These are phyloP conservation scores for Bipolaris zeicola DNA, from an alignment of 2,329 filamentous ascomycete species.

Conservation along the genomic window DNA sequence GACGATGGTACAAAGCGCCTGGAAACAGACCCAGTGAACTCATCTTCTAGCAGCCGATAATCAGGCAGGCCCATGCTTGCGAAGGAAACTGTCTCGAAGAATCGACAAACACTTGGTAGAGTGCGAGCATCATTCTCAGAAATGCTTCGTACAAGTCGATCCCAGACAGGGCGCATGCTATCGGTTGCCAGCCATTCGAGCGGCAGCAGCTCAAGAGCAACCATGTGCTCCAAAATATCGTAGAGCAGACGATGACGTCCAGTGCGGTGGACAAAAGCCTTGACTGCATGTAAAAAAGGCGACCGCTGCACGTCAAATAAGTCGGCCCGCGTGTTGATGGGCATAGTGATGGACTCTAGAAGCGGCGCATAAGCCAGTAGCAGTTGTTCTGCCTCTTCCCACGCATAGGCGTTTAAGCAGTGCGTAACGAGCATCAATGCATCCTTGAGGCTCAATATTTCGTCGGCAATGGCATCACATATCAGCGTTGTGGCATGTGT, in stretches of 20 bases:
- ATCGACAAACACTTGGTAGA: constrained; percentile 31
- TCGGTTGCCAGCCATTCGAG: constrained; percentile 49
- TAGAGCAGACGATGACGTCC: constrained; percentile 43
- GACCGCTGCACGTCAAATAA: constrained; percentile 36
- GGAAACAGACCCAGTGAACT: constrained; percentile 21
- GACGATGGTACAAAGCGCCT: constrained; percentile 33
- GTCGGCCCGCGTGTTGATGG: constrained; percentile 32
- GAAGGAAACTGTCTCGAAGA: constrained; percentile 39
- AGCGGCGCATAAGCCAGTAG: constrained; percentile 35
- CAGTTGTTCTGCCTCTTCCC: constrained; percentile 45
- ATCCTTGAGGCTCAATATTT: constrained; percentile 33
- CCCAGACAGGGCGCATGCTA: constrained; percentile 45
- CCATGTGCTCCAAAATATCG: constrained; percentile 41
- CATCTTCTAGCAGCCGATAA: constrained; percentile 28
- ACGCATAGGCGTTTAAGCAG: constrained; percentile 39
- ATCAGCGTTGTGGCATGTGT: constrained; percentile 50
- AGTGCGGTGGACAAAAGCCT: constrained; percentile 35
- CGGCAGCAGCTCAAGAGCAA: constrained; percentile 43
- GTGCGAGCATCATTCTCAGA: constrained; percentile 36
- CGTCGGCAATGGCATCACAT: constrained; percentile 44
- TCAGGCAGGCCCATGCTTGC: constrained; percentile 39
- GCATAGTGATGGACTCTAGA: constrained; percentile 31
- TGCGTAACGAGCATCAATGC: constrained; percentile 35
- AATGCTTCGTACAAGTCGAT: constrained; percentile 40
- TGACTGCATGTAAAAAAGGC: constrained; percentile 35